Conservation (phyloP, 106 monocot species). For the Triglochin maritima region DNA sequence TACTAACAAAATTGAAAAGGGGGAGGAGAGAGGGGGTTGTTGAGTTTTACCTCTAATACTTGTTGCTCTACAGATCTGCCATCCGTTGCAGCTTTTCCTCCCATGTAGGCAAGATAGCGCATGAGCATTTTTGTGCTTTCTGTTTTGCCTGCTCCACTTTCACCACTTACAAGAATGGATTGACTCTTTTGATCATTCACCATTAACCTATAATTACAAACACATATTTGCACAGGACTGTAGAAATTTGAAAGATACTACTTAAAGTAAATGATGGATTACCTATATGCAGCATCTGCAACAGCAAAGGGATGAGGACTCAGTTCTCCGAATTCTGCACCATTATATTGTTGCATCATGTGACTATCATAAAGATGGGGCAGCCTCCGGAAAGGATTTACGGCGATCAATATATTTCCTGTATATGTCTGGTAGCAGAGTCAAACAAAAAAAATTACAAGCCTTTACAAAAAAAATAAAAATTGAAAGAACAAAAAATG, state of each 20-base stretch:
- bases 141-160: slow-evolving; percentile 98
- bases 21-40: background rate
- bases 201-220: slow-evolving; percentile 42
- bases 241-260: background rate
- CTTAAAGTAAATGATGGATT: background rate
- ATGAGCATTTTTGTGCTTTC: slow-evolving; percentile 95
- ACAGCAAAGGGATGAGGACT: slow-evolving; percentile 63
- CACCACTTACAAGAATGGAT: slow-evolving; percentile 90
- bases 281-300: slow-evolving; percentile 63
- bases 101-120: slow-evolving; percentile 92
- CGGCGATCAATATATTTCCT: slow-evolving; percentile 58
- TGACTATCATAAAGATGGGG: slow-evolving; percentile 64
- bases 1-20: too few species aligned
- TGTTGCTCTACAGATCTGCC: slow-evolving; percentile 83
- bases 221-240: background rate
- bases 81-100: slow-evolving; percentile 58
- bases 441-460: background rate
- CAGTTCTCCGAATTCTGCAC: slow-evolving; percentile 50
- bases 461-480: background rate
- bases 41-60: slow-evolving; percentile 61
- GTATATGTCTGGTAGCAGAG: slow-evolving; percentile 40
- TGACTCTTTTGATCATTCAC: slow-evolving; percentile 58
- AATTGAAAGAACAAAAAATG: too few species aligned
- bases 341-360: slow-evolving; percentile 69
- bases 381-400: slow-evolving; percentile 60